phyloP scores from a whole-genome alignment of 371 early-diverging fungal genomes.

The Mucor plumbeus region DNA sequence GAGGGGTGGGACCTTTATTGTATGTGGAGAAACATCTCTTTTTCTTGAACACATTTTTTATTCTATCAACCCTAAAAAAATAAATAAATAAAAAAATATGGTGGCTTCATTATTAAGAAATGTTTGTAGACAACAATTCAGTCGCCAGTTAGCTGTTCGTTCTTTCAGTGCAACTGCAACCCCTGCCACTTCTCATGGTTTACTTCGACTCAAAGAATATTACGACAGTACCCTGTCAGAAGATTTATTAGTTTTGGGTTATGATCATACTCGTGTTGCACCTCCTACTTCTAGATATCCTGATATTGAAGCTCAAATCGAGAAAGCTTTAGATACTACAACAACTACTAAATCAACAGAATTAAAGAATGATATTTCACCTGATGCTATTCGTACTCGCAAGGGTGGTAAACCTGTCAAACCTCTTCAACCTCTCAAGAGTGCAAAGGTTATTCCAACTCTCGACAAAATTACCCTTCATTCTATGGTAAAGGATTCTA shows the following conservation, averaged over 20 bases:
- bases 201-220: conserved; percentile 79
- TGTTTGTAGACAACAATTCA: conserved; percentile 23
- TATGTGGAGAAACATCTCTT: conserved; percentile 1
- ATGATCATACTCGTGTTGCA: conserved; percentile 72
- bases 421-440: conserved; percentile 57
- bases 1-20: conserved; percentile 1
- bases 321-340: conserved; percentile 33
- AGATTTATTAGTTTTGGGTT: conserved; percentile 84
- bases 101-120: conserved; percentile 26
- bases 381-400: conserved; percentile 45
- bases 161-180: conserved; percentile 36
- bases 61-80: neutral
- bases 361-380: neutral
- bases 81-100: neutral
- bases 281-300: conserved; percentile 44
- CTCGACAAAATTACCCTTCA: conserved; percentile 75
- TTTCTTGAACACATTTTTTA: neutral
- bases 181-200: conserved; percentile 51
- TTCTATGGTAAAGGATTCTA: conserved; percentile 84
- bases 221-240: conserved; percentile 83
- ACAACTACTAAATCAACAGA: conserved; percentile 3
- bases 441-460: conserved; percentile 62
- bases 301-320: conserved; percentile 47
- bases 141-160: conserved; percentile 19
- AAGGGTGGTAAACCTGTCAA: conserved; percentile 66